Conservation (phyloP, 2,329 filamentous ascomycete species). For the Alternaria gaisen region DNA sequence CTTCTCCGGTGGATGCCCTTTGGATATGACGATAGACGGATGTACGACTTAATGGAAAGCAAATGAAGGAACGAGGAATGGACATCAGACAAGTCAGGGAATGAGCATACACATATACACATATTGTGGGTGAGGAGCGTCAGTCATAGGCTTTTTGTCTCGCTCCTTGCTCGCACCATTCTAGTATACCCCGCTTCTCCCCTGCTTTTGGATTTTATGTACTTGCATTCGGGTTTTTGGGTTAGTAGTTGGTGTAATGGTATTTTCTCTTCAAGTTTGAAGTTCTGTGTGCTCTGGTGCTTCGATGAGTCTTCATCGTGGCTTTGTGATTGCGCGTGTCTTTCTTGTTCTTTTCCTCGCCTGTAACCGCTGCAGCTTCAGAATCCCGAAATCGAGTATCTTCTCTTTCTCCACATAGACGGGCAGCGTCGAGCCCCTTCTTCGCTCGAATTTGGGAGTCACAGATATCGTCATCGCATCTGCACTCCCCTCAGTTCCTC, state of each 20-base stretch:
- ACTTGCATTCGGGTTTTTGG: not conserved
- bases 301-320: not conserved
- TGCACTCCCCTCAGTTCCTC: not conserved
- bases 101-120: constrained; percentile 7
- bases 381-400: not conserved
- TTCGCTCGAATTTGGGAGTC: not conserved
- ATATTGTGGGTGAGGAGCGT: not conserved
- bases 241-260: constrained; percentile 3
- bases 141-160: not conserved
- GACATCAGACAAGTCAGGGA: not conserved
- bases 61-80: constrained; percentile 1
- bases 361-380: not conserved
- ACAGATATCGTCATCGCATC: not conserved
- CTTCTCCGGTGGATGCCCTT: constrained; percentile 6
- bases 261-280: not conserved
- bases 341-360: not conserved
- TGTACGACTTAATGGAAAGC: constrained; percentile 16
- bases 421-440: not conserved
- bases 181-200: constrained; percentile 6
- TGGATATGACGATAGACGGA: constrained; percentile 14
- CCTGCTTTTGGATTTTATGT: constrained; percentile 4
- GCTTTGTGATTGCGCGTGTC: not conserved
- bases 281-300: not conserved
- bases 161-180: constrained; percentile 4
- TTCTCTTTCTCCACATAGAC: not conserved